phyloP scores from a whole-genome alignment of 306 rosid species.

The Vicia villosa region DNA sequence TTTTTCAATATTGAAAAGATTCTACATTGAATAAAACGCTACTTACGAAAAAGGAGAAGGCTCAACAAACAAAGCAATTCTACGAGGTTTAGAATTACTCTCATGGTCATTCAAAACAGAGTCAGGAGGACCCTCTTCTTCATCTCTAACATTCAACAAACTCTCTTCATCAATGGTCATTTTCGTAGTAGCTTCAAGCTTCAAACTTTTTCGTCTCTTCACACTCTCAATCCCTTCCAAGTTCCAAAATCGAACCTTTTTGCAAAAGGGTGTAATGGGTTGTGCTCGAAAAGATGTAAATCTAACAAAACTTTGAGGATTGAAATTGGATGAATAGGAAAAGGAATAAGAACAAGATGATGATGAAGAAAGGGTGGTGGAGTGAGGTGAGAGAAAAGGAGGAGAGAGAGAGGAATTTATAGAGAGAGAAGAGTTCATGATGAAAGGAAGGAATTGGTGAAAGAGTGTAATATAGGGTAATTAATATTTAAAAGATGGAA shows the following conservation, averaged over 20 bases:
- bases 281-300: constrained; percentile 33
- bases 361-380: constrained; percentile 9
- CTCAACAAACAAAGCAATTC: constrained; percentile 96
- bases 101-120: constrained; percentile 65
- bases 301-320: constrained; percentile 28
- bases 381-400: constrained; percentile 43
- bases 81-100: constrained; percentile 68
- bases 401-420: constrained; percentile 73
- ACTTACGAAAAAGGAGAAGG: constrained; percentile 99
- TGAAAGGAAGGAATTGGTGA: constrained; percentile 26
- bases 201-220: constrained; percentile 36
- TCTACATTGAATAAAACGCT: constrained; percentile 23
- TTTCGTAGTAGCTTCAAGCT: constrained; percentile 47
- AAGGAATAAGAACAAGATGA: background rate
- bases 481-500: background rate
- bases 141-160: constrained; percentile 46
- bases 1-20: background rate
- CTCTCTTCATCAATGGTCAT: constrained; percentile 70
- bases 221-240: constrained; percentile 32
- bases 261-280: constrained; percentile 49
- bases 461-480: constrained; percentile 6
- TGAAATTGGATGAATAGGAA: constrained; percentile 19
- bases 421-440: constrained; percentile 65
- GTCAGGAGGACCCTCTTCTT: constrained; percentile 67
- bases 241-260: constrained; percentile 28